These are phyloP conservation scores for Powellomyces hirtus DNA, from an alignment of 192 early-diverging fungal species.

Conservation along the genomic window DNA sequence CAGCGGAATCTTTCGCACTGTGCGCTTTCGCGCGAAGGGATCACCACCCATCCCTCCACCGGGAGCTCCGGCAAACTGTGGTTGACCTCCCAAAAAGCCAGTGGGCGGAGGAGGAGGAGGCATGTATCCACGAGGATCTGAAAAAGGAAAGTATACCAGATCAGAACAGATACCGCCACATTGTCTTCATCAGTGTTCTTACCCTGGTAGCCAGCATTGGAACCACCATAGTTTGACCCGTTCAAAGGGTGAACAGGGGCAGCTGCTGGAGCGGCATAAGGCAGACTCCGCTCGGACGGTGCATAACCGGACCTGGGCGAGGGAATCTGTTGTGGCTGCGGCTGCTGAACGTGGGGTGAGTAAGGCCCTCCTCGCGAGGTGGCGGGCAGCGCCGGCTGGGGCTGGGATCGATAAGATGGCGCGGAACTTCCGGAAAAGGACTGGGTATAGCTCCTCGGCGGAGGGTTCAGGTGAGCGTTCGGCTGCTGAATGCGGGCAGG, in stretches of 20 bases:
- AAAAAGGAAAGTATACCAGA: background rate
- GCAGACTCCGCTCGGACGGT: background rate
- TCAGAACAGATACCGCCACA: too few relatives aligned
- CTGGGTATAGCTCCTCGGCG: slow-evolving; percentile 6
- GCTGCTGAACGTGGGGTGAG: background rate
- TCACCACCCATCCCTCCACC: background rate
- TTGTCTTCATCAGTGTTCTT: too few relatives aligned
- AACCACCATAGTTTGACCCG: background rate
- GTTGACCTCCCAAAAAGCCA: background rate
- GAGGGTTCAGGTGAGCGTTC: background rate
- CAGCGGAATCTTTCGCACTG: slow-evolving; percentile 42
- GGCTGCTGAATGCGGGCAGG: slow-evolving; percentile 2
- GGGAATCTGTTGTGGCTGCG: background rate
- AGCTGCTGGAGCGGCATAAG: background rate
- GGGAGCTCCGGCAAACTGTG: background rate
- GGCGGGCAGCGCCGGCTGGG: background rate
- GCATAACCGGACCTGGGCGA: background rate
- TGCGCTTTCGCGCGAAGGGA: slow-evolving; percentile 26
- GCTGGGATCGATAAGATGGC: background rate
- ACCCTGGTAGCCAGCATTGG: too few relatives aligned
- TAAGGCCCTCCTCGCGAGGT: background rate
- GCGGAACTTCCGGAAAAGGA: background rate
- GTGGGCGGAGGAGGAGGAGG: background rate
- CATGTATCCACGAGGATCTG: background rate
- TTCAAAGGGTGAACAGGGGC: background rate